phyloP scores from a whole-genome alignment of 805 yeast species.

The Monosporozyma solicola region DNA sequence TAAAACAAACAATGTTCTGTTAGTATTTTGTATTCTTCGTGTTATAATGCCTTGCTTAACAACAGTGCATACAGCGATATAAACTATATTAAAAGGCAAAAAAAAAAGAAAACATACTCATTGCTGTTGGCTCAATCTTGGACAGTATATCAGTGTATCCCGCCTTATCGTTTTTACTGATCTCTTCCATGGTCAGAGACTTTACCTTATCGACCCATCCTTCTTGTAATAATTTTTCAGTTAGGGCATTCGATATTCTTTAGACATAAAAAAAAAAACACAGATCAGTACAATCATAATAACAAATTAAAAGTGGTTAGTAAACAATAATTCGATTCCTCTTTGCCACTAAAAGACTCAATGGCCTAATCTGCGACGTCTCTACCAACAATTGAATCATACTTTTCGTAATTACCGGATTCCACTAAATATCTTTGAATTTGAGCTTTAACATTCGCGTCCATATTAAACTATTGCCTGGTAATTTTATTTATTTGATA shows the following conservation, averaged over 20 bases:
- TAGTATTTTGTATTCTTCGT: conserved; percentile 7
- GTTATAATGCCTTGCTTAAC: too few species aligned
- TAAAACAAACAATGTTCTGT: not conserved
- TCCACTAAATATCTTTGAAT: conserved; percentile 64
- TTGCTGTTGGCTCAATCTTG: conserved; percentile 55
- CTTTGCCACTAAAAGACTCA: not conserved
- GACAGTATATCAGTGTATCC: conserved; percentile 46
- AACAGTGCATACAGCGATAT: too few species aligned
- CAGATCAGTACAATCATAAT: not conserved
- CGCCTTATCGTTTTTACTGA: conserved; percentile 32
- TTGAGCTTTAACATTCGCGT: conserved; percentile 38
- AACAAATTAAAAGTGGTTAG: not conserved
- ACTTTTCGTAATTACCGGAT: conserved; percentile 72
- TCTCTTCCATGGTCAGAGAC: conserved; percentile 44
- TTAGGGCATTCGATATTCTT: conserved; percentile 52
- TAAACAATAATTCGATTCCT: not conserved
- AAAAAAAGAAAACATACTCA: conserved; percentile 32
- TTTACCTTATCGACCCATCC: conserved; percentile 83
- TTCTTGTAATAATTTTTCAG: conserved; percentile 55
- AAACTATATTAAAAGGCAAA: not conserved
- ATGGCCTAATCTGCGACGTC: not conserved
- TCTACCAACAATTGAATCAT: conserved; percentile 8
- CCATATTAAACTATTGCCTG: conserved; percentile 3
- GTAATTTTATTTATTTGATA: not conserved
- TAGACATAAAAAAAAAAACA: not conserved